Evolutionary conservation across 495 filamentous ascomycete species (phyloP).

Genomic region (Penicillium verhagenii): DNA sequence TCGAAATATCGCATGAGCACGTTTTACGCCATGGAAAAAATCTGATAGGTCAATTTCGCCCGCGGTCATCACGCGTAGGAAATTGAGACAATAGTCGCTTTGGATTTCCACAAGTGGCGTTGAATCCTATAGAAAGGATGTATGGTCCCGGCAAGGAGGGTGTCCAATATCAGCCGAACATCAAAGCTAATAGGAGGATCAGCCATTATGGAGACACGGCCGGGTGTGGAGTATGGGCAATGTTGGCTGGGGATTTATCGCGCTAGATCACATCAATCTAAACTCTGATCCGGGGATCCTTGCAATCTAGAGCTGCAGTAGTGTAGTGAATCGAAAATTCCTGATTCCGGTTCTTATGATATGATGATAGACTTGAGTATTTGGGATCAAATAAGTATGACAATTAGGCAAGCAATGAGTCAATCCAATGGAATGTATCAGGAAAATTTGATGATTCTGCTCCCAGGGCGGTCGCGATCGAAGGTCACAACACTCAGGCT

Average conservation of each 20-base stretch:
- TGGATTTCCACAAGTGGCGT: neutral
- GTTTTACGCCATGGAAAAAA: constrained; percentile 43
- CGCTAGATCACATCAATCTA: neutral
- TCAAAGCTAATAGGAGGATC: neutral
- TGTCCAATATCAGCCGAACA: neutral
- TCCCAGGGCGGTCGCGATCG: neutral
- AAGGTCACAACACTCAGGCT: neutral
- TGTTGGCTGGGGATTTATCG: neutral
- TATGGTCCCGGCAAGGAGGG: neutral
- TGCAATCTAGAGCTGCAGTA: neutral
- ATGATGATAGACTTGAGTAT: neutral
- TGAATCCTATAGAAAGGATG: neutral
- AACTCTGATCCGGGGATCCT: neutral
- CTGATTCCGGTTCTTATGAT: neutral
- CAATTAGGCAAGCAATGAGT: neutral
- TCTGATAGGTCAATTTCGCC: constrained; percentile 3
- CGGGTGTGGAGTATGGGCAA: neutral
- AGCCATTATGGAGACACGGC: neutral
- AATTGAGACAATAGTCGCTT: neutral
- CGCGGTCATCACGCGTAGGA: neutral
- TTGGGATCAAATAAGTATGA: neutral
- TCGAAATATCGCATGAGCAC: constrained; percentile 57
- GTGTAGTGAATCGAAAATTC: neutral
- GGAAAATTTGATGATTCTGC: neutral
- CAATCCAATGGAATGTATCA: too few relatives aligned